Conservation (phyloP, 2,329 filamentous ascomycete genomes). For the Pseudogymnoascus sp. region DNA sequence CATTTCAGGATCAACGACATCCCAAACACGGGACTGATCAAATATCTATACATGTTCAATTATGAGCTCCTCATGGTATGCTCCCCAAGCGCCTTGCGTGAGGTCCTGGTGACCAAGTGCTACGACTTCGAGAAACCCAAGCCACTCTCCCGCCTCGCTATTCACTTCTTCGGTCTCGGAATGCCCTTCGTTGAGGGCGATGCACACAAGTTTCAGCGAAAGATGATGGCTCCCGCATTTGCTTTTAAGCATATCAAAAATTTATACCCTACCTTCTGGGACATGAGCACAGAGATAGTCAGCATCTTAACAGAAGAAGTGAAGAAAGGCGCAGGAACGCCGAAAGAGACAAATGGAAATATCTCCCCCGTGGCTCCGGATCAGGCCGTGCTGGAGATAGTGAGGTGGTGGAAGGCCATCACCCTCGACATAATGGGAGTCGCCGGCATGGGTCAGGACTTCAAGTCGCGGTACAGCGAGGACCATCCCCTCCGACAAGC, state of each 20-base stretch:
- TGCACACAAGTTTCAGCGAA: constrained; percentile 75
- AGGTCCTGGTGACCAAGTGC: constrained; percentile 59
- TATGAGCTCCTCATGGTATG: constrained; percentile 52
- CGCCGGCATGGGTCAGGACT: constrained; percentile 63
- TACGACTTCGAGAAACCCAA: constrained; percentile 62
- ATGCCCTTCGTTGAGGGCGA: constrained; percentile 78
- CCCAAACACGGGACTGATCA: constrained; percentile 60
- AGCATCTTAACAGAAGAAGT: constrained; percentile 49
- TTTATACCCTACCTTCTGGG: constrained; percentile 77
- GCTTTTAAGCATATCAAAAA: constrained; percentile 76
- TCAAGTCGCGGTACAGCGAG: constrained; percentile 55
- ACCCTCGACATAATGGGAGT: constrained; percentile 70
- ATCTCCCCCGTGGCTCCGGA: constrained; percentile 10
- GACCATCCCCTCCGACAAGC: constrained; percentile 48
- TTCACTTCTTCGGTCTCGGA: constrained; percentile 49
- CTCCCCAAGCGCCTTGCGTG: constrained; percentile 54
- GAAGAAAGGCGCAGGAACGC: constrained; percentile 30
- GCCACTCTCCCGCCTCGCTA: constrained; percentile 46
- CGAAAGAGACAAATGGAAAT: constrained; percentile 26
- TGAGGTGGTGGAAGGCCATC: constrained; percentile 55
- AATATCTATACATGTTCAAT: constrained; percentile 56
- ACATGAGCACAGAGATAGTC: constrained; percentile 61
- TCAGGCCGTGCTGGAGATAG: constrained; percentile 46
- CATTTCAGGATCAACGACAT: constrained; percentile 44
- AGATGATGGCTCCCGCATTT: constrained; percentile 73